A percentile compares a stretch with the other conserved stretches of the same genome.
phyloP scores from a whole-genome alignment of 2,329 filamentous ascomycete species.

The Penicillium sp. region DNA sequence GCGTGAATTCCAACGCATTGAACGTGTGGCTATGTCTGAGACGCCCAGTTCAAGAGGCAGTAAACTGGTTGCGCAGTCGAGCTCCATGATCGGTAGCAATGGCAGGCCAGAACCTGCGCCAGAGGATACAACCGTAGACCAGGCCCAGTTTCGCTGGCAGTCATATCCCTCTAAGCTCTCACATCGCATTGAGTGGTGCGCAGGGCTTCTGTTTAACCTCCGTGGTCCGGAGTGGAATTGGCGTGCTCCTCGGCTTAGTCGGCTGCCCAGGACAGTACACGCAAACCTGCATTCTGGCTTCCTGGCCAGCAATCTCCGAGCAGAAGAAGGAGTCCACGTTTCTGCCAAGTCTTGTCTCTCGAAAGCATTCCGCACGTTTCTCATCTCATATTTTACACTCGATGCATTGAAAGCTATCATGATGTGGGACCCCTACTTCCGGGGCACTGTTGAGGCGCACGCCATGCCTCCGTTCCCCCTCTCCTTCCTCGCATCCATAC shows the following conservation, averaged over 20 bases:
- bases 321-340: conserved; percentile 33
- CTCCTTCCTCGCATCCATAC: conserved; percentile 46
- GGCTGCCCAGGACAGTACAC: conserved; percentile 31
- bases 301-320: conserved; percentile 10
- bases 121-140: background rate
- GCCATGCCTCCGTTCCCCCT: conserved; percentile 46
- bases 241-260: conserved; percentile 50
- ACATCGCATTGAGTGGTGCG: conserved; percentile 60
- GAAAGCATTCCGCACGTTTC: conserved; percentile 48
- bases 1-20: conserved; percentile 57
- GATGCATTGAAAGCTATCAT: conserved; percentile 70
- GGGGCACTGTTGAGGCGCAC: conserved; percentile 53
- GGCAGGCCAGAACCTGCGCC: background rate
- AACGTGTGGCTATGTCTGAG: conserved; percentile 33
- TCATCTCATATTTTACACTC: conserved; percentile 64
- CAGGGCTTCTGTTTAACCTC: conserved; percentile 59
- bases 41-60: background rate
- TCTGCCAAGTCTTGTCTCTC: conserved; percentile 51
- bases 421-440: conserved; percentile 78
- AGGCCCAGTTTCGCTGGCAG: conserved; percentile 51
- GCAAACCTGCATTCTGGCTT: conserved; percentile 23
- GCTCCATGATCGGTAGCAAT: background rate
- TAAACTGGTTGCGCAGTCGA: background rate
- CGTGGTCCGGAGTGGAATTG: conserved; percentile 63
- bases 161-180: conserved; percentile 51